These are phyloP conservation scores for Tricholoma hemisulphureum DNA, from an alignment of 768 basidiomycete species.

Conservation along the genomic window DNA sequence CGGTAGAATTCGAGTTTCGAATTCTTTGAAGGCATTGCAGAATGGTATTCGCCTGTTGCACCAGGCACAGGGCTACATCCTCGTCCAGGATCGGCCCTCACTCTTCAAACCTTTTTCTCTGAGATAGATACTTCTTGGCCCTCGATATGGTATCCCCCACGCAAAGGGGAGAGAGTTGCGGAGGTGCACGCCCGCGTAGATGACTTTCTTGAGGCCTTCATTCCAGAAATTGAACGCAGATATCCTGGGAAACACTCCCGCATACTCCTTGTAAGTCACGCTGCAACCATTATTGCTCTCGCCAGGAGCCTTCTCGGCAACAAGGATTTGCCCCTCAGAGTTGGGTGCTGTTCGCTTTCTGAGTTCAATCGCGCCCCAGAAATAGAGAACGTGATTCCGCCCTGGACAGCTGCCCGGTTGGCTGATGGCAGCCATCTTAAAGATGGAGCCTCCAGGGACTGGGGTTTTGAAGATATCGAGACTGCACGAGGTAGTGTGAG, in stretches of 20 bases:
- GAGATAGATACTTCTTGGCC: slow-evolving; percentile 64
- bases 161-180: slow-evolving; percentile 67
- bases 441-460: slow-evolving; percentile 62
- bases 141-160: slow-evolving; percentile 66
- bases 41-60: slow-evolving; percentile 76
- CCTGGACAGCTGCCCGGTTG: slow-evolving; percentile 47
- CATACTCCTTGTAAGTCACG: slow-evolving; percentile 69
- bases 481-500: slow-evolving; percentile 59
- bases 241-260: slow-evolving; percentile 43
- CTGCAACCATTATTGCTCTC: slow-evolving; percentile 71
- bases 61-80: slow-evolving; percentile 74
- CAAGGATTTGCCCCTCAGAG: slow-evolving; percentile 49
- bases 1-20: neutral
- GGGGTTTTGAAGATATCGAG: slow-evolving; percentile 79
- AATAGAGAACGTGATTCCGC: neutral
- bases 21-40: slow-evolving; percentile 52
- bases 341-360: slow-evolving; percentile 77
- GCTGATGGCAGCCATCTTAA: slow-evolving; percentile 59
- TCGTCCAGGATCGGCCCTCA: slow-evolving; percentile 57
- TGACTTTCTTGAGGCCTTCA: slow-evolving; percentile 50
- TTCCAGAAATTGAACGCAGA: slow-evolving; percentile 48
- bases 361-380: slow-evolving; percentile 41
- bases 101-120: slow-evolving; percentile 54
- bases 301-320: slow-evolving; percentile 57
- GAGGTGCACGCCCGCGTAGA: slow-evolving; percentile 60